Base-by-base conservation (phyloP, 495 filamentous ascomycete species). In the Penicillium manginii region DNA sequence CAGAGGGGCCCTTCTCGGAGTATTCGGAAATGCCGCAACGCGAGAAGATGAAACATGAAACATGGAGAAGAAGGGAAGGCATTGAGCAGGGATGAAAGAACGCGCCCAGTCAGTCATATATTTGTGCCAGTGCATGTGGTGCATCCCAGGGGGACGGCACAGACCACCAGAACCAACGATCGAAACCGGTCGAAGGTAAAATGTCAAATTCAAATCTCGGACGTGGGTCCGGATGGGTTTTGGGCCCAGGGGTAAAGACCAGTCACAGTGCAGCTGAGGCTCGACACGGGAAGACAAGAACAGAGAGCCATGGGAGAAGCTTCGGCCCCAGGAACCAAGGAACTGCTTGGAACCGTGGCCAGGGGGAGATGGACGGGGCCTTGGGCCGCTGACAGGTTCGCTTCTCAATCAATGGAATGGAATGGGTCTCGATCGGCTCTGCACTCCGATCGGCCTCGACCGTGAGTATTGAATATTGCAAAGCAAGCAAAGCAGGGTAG, bases 401-500 rank as follows among this genome's bases (percentile, higher is more conserved):
- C 29, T 60, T 56, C 58, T 26, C 47, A 52, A 55, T 60, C 35
- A n/a, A n/a, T n/a, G n/a, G n/a, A n/a, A 47, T 47, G 1, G 12
- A 29, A 47, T 47, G 37, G 35, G 52, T 53, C 50, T 50, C 33
- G 59, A 62, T 62, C 59, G 55, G 35, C 55, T 37, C 35, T n/a
- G 35, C 35, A n/a, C 35, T 37, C 4, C 35, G 35, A 37, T 37
- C 35, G 35, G 35, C 35, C 26, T 29, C 26, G 35, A 10, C 11
- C 35, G 35, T 15, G 35, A 37, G 35, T 5, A 37, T 37, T 37
- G 35, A n/a, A 37, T 5, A 37, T 29, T 29, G 35, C 35, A 37
- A 11, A 37, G 35, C 35, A 9, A 9, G 33, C 31, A 33, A 33
- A 35, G 33, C 33, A 37, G 35, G 15, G 35, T 11, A n/a, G 14